Evolutionary conservation across 768 basidiomycete genomes (phyloP).

Genomic region (Gloeostereum incarnatum): DNA sequence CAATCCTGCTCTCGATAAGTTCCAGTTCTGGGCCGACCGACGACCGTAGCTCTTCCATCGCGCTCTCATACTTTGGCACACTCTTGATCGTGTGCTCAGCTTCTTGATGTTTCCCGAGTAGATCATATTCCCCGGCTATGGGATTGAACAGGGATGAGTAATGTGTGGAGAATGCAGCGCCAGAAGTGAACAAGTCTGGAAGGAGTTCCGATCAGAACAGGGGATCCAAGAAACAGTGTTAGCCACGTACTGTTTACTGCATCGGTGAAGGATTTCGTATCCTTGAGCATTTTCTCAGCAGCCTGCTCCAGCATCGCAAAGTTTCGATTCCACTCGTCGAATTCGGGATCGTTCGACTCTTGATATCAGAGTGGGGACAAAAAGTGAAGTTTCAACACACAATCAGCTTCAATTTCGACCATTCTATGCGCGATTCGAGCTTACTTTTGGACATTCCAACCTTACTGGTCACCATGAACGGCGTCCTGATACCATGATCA

Average conservation of each 20-base stretch:
- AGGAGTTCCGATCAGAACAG: constrained; percentile 1
- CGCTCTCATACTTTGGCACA: constrained; percentile 58
- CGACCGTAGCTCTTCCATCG: constrained; percentile 77
- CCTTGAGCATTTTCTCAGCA: constrained; percentile 87
- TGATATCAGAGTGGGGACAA: constrained; percentile 5
- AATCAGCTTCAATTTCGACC: constrained; percentile 6
- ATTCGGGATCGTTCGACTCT: constrained; percentile 84
- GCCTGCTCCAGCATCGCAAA: constrained; percentile 72
- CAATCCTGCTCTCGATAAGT: constrained; percentile 80
- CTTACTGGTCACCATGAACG: constrained; percentile 80
- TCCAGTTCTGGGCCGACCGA: constrained; percentile 86
- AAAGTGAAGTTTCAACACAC: neutral
- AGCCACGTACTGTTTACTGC: constrained; percentile 56
- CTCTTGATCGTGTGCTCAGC: constrained; percentile 70
- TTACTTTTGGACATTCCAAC: constrained; percentile 92
- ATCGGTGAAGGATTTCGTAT: constrained; percentile 81
- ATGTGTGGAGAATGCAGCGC: constrained; percentile 54
- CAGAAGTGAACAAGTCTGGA: constrained; percentile 58
- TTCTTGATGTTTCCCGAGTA: constrained; percentile 72
- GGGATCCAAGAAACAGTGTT: constrained; percentile 1
- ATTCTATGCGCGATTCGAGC: constrained; percentile 10
- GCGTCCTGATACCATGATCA: constrained; percentile 76
- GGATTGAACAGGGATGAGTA: constrained; percentile 58
- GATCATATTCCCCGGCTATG: constrained; percentile 66
- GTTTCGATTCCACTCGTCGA: constrained; percentile 77